Evolutionary conservation across 228 moss, liverwort and hornwort genomes (phyloP), one percentile per base, ranked within the genome.

Genomic region (Sphagnum magellanicum): DNA sequence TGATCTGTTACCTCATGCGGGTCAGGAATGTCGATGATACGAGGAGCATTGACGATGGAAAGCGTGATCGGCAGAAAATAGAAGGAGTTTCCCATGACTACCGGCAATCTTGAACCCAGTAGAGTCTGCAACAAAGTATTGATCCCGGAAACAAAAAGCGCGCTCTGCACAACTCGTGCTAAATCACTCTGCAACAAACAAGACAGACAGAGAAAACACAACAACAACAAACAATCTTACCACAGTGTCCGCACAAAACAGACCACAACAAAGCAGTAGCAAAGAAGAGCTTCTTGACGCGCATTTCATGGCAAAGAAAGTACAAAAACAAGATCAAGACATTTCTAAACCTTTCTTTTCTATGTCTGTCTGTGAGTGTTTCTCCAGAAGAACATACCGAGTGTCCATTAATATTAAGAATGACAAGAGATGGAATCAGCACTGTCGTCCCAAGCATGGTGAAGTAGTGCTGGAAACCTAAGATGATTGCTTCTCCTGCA

Each of bases 371-470:
- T 32, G 10, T 4, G 58, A 58, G 3, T 4, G 58, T 14, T 58
- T 58, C 10, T 14, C 58, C 58, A 62, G 15, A 62, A 15, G 4
- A 16, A 13, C 61, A 14, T 76, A 86, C 86, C 64, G 82, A 17
- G 68, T 82, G 57, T 48, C 78, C 79, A 0, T 75, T 77, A 8
- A 86, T 75, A 6, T 79, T 79, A n/a, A 76, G 85, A 5, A 79
- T 81, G 69, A 85, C 79, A 13, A 85, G 74, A 52, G 81, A 74
- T 13, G 94, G 91, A 53, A 94, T 91, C 76, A 94, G 68, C 59
- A 94, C 94, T 47, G 87, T 82, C 0, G 94, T 82, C 0, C 94
- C 94, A 0, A 94, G 79, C 84, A 91, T 87, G 0, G 89, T 94
- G 0, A 94, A 49, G 16, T 90, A 94, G 67, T 91, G 90, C 65